Base-by-base conservation (phyloP, 139 green algal species). In the Yamagishiella unicocca region DNA sequence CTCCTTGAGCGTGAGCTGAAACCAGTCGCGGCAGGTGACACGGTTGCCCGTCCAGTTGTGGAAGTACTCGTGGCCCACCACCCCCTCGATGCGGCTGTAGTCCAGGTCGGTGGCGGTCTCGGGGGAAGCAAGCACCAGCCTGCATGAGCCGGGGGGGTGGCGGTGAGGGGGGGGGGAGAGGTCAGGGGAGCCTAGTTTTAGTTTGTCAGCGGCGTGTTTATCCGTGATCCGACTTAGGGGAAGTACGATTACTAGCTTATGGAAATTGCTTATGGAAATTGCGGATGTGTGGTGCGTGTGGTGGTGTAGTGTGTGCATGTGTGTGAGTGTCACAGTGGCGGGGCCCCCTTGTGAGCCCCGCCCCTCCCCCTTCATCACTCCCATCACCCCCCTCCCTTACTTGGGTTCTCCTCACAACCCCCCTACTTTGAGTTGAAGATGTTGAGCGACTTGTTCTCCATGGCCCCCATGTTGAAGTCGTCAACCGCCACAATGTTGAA, bases 361-460 rank as follows among this genome's bases (percentile, higher is more conserved):
- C 50, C 50, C 58, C 58, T 22, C 58, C 58, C 58, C 24, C 58
- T 9, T 22, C 58, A 9, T n/a, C 58, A 67, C 43, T 2, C 43
- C 14, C 43, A 42, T 35, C 35, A 33, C 9, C 67, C 35, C 67
- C 35, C 67, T 37, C 10, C 35, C 67, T n/a, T n/a, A 71, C n/a
- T n/a, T n/a, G n/a, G n/a, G n/a, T n/a, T n/a, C n/a, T n/a, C 62
- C n/a, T 24, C 6, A 9, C 70, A 33, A 37, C 1, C 35, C 84
- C 85, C 77, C 46, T n/a, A 92, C 81, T 83, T 83, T 40, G 87
- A 94, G 94, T 98, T 98, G 93, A 99, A 99, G 84, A 99, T 94
- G 93, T 99, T 99, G n/a, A 99, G 95, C 0, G 84, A 95, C 92
- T 99, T 99, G 96, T 99, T 99, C 93, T 99, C 97, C 97, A 99